Evolutionary conservation across 2,329 filamentous ascomycete species (phyloP).

Genomic region (Alternaria alternata): DNA sequence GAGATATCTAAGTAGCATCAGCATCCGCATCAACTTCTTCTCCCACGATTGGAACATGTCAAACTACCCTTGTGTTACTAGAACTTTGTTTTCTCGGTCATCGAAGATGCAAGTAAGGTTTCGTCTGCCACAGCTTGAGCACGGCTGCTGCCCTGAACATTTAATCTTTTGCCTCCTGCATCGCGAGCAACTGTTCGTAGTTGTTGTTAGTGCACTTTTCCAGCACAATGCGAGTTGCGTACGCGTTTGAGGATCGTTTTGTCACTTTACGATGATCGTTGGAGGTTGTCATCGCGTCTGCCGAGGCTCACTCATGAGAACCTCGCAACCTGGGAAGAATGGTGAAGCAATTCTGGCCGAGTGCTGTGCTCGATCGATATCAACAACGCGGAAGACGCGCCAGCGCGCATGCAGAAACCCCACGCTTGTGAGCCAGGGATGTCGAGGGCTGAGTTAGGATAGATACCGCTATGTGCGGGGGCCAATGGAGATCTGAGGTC

Average conservation of each 20-base stretch:
- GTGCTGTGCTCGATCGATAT: background rate
- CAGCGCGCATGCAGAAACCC: constrained; percentile 1
- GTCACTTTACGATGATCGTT: constrained; percentile 32
- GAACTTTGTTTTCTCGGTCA: constrained; percentile 44
- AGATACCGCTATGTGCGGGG: background rate
- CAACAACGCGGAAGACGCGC: background rate
- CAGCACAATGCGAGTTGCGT: constrained; percentile 1
- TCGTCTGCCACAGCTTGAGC: constrained; percentile 38
- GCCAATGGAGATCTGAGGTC: background rate
- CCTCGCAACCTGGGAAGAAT: background rate
- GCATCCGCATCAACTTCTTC: background rate
- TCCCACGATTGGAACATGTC: background rate
- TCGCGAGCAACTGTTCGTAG: constrained; percentile 33
- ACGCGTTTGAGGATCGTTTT: constrained; percentile 39
- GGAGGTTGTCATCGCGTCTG: constrained; percentile 27
- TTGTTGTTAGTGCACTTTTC: constrained; percentile 4
- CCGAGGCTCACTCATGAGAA: background rate
- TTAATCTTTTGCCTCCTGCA: constrained; percentile 45
- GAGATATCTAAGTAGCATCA: constrained; percentile 30
- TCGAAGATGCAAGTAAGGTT: constrained; percentile 39
- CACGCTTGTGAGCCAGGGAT: background rate
- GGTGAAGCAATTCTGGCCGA: background rate
- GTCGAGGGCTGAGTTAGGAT: background rate
- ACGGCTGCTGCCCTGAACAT: constrained; percentile 43
- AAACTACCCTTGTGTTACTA: constrained; percentile 38